These are phyloP conservation scores for Berkeleyomyces basicola DNA, from an alignment of 2,329 filamentous ascomycete species.

Conservation along the genomic window DNA sequence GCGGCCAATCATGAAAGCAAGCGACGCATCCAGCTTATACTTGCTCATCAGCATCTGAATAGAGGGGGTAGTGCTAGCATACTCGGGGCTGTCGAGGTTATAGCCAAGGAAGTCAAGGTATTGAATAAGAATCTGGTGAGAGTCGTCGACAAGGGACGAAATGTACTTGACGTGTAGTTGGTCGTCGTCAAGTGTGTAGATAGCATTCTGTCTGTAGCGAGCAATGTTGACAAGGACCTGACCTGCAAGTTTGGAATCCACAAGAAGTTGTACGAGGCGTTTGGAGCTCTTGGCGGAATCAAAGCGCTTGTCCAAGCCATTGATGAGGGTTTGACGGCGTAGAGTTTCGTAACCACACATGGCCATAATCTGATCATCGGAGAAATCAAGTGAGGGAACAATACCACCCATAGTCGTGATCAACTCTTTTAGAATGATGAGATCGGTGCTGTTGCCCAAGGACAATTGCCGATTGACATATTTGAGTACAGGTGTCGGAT, in stretches of 20 bases:
- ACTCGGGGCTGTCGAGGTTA: slow-evolving; percentile 59
- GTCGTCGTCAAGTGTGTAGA: slow-evolving; percentile 54
- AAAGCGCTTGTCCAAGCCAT: slow-evolving; percentile 67
- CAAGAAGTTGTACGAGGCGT: slow-evolving; percentile 63
- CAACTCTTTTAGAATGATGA: slow-evolving; percentile 82
- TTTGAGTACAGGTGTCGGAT: slow-evolving; percentile 69
- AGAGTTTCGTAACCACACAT: slow-evolving; percentile 76
- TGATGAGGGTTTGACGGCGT: slow-evolving; percentile 62
- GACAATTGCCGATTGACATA: slow-evolving; percentile 78
- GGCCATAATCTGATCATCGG: slow-evolving; percentile 69
- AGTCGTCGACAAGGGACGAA: slow-evolving; percentile 76
- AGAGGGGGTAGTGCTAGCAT: slow-evolving; percentile 61
- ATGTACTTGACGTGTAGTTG: slow-evolving; percentile 77
- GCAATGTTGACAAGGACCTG: slow-evolving; percentile 79
- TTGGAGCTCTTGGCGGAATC: slow-evolving; percentile 58
- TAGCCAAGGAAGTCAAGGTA: slow-evolving; percentile 79
- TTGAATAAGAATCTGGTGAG: slow-evolving; percentile 69
- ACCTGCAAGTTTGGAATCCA: slow-evolving; percentile 60
- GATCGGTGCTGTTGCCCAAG: slow-evolving; percentile 69
- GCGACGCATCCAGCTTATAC: slow-evolving; percentile 60
- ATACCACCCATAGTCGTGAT: slow-evolving; percentile 90
- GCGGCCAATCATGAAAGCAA: slow-evolving; percentile 75
- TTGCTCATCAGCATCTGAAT: slow-evolving; percentile 57
- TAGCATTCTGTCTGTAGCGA: slow-evolving; percentile 75
- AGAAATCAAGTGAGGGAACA: slow-evolving; percentile 71